These are phyloP conservation scores for Apiotrichum brassicae DNA, from an alignment of 1,284 basidiomycete genomes.

Conservation along the genomic window DNA sequence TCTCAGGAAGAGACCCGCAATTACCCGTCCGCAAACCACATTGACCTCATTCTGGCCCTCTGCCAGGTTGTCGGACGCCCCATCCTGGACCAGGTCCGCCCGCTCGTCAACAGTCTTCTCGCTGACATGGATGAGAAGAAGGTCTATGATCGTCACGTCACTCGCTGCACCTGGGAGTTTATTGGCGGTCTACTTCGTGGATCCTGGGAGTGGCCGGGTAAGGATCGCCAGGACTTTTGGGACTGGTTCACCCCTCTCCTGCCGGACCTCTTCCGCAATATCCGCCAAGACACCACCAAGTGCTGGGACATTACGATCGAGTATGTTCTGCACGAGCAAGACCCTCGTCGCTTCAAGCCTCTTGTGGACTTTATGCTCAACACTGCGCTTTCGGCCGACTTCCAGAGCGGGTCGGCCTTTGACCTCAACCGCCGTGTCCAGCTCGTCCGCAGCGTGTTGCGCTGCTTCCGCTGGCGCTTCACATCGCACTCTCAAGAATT, in stretches of 20 bases:
- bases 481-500: slow-evolving; percentile 62
- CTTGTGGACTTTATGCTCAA: slow-evolving; percentile 71
- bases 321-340: slow-evolving; percentile 64
- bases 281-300: slow-evolving; percentile 73
- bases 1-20: slow-evolving; percentile 44
- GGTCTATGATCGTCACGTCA: slow-evolving; percentile 73
- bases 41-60: slow-evolving; percentile 50
- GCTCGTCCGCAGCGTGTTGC: slow-evolving; percentile 53
- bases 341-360: slow-evolving; percentile 74
- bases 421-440: slow-evolving; percentile 48
- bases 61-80: slow-evolving; percentile 47
- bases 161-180: slow-evolving; percentile 82
- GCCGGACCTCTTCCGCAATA: slow-evolving; percentile 64
- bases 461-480: slow-evolving; percentile 71
- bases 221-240: slow-evolving; percentile 62
- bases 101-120: slow-evolving; percentile 37
- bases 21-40: slow-evolving; percentile 46
- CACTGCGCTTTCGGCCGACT: slow-evolving; percentile 64
- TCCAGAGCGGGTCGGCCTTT: slow-evolving; percentile 69
- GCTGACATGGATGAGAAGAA: slow-evolving; percentile 40
- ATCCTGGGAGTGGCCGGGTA: slow-evolving; percentile 80
- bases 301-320: slow-evolving; percentile 49
- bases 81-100: slow-evolving; percentile 32
- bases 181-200: slow-evolving; percentile 70
- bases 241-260: slow-evolving; percentile 69